Evolutionary conservation across 2,329 filamentous ascomycete species (phyloP).

Genomic region (Epichloe baconii): DNA sequence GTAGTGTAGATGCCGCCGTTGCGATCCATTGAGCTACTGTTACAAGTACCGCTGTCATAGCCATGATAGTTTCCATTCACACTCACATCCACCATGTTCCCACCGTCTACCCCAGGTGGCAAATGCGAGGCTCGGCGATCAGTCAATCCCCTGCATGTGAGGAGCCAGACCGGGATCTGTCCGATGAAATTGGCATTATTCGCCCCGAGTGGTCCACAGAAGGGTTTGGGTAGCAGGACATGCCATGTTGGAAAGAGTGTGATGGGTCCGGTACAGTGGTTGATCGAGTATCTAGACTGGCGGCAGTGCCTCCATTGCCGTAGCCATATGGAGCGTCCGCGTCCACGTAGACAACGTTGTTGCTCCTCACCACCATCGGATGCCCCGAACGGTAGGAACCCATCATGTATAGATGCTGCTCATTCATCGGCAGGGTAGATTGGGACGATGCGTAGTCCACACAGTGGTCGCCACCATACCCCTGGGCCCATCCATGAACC

Average conservation of each 20-base stretch:
- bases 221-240: conserved; percentile 3
- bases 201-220: conserved; percentile 1
- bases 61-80: background rate
- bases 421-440: conserved; percentile 10
- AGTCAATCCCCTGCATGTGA: background rate
- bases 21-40: background rate
- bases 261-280: conserved; percentile 7
- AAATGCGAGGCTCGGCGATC: background rate
- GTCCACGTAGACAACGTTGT: conserved; percentile 14
- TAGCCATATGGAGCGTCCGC: conserved; percentile 16
- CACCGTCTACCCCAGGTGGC: background rate
- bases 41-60: background rate
- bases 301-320: conserved; percentile 5
- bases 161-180: background rate
- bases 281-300: conserved; percentile 10
- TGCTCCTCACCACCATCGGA: conserved; percentile 8
- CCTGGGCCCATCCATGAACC: conserved; percentile 12
- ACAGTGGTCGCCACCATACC: conserved; percentile 14
- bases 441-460: conserved; percentile 15
- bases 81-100: background rate
- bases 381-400: conserved; percentile 14
- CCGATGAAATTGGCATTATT: background rate
- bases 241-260: conserved; percentile 12
- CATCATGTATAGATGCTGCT: conserved; percentile 12
- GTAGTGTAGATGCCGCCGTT: conserved; percentile 9